phyloP scores from a whole-genome alignment of 225 moss, liverwort and hornwort species.

The Pleurozium schreberi region DNA sequence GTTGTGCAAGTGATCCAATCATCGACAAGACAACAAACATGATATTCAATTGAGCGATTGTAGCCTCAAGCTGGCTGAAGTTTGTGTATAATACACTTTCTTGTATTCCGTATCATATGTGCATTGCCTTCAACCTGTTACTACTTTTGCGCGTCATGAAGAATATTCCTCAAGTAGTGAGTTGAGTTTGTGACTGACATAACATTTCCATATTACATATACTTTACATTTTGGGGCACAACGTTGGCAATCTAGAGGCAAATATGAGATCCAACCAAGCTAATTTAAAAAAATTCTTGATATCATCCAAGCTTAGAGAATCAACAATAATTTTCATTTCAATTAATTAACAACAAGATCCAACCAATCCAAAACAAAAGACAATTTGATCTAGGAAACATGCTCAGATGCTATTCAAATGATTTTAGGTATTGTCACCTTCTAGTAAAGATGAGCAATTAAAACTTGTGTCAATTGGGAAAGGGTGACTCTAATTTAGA shows the following conservation, averaged over 20 bases:
- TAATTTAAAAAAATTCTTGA: no score
- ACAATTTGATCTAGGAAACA: neutral
- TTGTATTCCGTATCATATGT: neutral
- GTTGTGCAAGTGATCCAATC: neutral
- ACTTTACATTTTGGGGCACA: no score
- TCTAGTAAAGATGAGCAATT: neutral
- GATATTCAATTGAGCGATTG: neutral
- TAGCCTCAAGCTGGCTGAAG: neutral
- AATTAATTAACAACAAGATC: neutral
- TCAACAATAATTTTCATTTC: neutral
- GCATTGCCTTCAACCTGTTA: neutral
- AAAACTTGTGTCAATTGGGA: neutral
- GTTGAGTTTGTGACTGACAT: neutral
- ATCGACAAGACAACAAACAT: neutral
- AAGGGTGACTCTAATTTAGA: neutral
- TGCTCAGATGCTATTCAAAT: neutral
- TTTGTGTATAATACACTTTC: neutral
- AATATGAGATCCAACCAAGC: no score
- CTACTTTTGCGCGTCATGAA: neutral
- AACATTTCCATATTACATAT: neutral
- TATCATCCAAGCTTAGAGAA: no score
- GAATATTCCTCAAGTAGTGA: neutral
- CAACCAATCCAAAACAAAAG: neutral
- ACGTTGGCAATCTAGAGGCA: neutral
- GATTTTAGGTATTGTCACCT: neutral